These are phyloP conservation scores for Boletus subcaerulescens DNA, from an alignment of 768 basidiomycete genomes.

Conservation along the genomic window DNA sequence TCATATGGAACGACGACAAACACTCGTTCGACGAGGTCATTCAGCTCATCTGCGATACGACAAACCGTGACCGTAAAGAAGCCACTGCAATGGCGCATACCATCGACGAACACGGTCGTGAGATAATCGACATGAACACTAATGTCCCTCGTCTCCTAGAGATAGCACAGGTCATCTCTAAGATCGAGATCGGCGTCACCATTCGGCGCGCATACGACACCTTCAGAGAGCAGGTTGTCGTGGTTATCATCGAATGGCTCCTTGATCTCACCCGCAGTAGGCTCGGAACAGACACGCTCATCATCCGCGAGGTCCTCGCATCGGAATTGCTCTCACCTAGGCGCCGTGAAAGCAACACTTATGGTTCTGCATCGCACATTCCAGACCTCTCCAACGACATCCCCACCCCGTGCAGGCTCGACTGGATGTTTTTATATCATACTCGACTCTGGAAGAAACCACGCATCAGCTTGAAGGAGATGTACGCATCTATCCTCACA, in stretches of 20 bases:
- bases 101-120: constrained; percentile 79
- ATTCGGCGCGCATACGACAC: constrained; percentile 85
- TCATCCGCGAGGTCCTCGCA: constrained; percentile 72
- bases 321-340: constrained; percentile 64
- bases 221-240: constrained; percentile 82
- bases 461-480: constrained; percentile 74
- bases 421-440: constrained; percentile 79
- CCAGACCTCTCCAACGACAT: constrained; percentile 39
- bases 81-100: constrained; percentile 53
- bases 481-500: constrained; percentile 73
- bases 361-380: constrained; percentile 36
- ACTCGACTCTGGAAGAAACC: constrained; percentile 84
- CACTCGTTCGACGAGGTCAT: constrained; percentile 91
- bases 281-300: constrained; percentile 60
- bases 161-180: constrained; percentile 72
- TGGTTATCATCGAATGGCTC: constrained; percentile 84
- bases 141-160: constrained; percentile 57
- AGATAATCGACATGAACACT: constrained; percentile 74
- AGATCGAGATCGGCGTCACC: constrained; percentile 90
- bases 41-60: constrained; percentile 59
- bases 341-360: constrained; percentile 47
- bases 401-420: constrained; percentile 58
- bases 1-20: constrained; percentile 97
- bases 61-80: constrained; percentile 50
- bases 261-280: constrained; percentile 74